Conservation (phyloP, 2,329 filamentous ascomycete genomes). For the Colletotrichum caudatum region DNA sequence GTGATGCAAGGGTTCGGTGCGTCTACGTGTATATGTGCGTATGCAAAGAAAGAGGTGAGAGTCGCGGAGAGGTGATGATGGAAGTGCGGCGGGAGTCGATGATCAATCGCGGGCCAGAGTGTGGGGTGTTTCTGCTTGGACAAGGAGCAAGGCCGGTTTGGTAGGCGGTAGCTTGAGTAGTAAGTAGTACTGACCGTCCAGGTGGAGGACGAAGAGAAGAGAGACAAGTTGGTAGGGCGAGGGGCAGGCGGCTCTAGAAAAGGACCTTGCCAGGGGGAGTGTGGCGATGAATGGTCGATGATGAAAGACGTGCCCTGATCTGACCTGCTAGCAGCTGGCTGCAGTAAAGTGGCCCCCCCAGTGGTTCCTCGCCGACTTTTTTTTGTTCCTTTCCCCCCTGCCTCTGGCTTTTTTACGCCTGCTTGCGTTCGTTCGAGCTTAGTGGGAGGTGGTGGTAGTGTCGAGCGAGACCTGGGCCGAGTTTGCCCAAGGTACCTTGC, state of each 20-base stretch:
- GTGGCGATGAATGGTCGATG: constrained; percentile 43
- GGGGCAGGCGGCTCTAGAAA: constrained; percentile 41
- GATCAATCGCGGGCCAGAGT: constrained; percentile 35
- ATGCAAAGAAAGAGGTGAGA: constrained; percentile 37
- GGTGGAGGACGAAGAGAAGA: constrained; percentile 39
- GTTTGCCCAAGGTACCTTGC: constrained; percentile 26
- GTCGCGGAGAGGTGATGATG: constrained; percentile 37
- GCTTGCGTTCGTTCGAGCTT: constrained; percentile 40
- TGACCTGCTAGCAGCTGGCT: constrained; percentile 40
- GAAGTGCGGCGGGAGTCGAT: constrained; percentile 41
- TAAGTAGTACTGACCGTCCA: constrained; percentile 2
- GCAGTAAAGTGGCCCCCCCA: constrained; percentile 38
- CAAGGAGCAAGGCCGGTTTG: constrained; percentile 37
- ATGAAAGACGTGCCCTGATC: constrained; percentile 42
- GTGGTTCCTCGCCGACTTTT: constrained; percentile 40
- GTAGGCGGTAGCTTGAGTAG: constrained; percentile 27
- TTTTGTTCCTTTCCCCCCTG: constrained; percentile 27
- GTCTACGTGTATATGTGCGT: constrained; percentile 8
- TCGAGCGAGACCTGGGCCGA: constrained; percentile 36
- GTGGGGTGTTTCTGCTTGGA: constrained; percentile 37
- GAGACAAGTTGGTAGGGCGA: constrained; percentile 40
- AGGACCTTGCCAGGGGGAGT: constrained; percentile 39
- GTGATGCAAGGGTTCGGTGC: constrained; percentile 25
- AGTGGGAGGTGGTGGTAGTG: constrained; percentile 30
- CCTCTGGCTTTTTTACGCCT: constrained; percentile 40